Base-by-base conservation (phyloP, 2,329 filamentous ascomycete species). In the Hypoxylon sp. region DNA sequence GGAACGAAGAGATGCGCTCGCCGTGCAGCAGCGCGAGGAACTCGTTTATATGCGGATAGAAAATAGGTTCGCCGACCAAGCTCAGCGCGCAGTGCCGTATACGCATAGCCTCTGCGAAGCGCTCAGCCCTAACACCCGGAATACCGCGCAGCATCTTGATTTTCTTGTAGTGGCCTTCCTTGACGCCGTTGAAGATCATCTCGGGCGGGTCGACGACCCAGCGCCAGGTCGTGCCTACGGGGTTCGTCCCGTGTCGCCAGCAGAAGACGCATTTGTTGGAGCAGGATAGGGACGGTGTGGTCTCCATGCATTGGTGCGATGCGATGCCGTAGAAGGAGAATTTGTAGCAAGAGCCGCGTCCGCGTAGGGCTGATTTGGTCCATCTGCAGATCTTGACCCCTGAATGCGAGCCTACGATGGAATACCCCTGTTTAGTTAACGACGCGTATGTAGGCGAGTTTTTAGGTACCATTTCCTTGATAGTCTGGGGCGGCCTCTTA, bases 241-340 rank as follows among this genome's bases (percentile, higher is more conserved):
- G 95, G 77, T 98, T 99, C 0, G 96, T 98, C 56, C 95, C 96
- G 76, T 98, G 96, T 5, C 96, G 90, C 96, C 95, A 99, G 85
- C 95, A 99, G 79, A 98, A 99, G 70, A 99, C 93, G 78, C 96
- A 98, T 79, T 99, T 98, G 83, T 98, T 98, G 68, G 91, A 96
- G 84, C 95, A 99, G 8, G 93, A 97, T 3, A 99, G 87, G 0
- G 94, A 97, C 0, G 95, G 95, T 0, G 95, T 98, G 1, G 95
- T 95, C 80, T 99, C 95, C 96, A 99, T 99, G 80, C 95, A 99
- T 67, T 97, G 91, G 76, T 99, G 96, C 0, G 94, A 97, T 70
- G 91, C 88, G 78, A 99, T 99, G 51, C 95, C 95, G 79, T 99
- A 99, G 79, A 99, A 97, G 0, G 93, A 97, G 79, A 89, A 97